Base-by-base conservation (phyloP, 2,329 filamentous ascomycete species). In the Nannizzia gypsea region DNA sequence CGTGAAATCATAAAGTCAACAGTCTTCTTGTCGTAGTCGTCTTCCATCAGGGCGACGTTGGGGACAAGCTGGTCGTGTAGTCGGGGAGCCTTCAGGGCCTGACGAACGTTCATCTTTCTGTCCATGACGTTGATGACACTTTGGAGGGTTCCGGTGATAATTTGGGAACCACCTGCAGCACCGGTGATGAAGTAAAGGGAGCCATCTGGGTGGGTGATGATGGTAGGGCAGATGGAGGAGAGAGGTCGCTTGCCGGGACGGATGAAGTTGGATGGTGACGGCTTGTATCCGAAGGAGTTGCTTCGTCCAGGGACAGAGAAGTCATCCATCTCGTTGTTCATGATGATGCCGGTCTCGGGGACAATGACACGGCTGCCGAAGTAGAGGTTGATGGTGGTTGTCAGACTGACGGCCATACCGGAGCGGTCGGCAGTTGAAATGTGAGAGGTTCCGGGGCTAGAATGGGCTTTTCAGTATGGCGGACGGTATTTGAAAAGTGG, bases 221-320 rank as follows among this genome's bases (percentile, higher is more conserved):
- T 91, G 60, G 89, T 78, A 3, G 91, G 90, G 0, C 87, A 84
- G 66, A 93, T 90, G 63, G 87, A 91, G 1, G 87, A 91, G 3
- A 96, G 77, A 0, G 91, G 90, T 0, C 92, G 83, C 73, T 96
- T 96, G 55, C 83, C 80, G 0, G 89, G 84, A 3, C 84, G 81
- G 70, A 96, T 84, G 70, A 84, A 96, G 78, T 97, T 96, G 50
- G 85, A 81, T 3, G 84, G 82, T 0, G 83, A 86, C 1, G 92
- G 90, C 50, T 86, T 81, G 74, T 90, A 96, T 58, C 90, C 90
- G 70, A 96, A 97, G 26, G 85, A 83, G 70, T 96, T 96, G 61
- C 79, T 80, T 1, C 80, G 76, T 58, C 83, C 83, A 0, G 92
- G 91, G 67, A 95, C 90, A 56, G 86, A 89, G 76, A 96, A 96